phyloP scores from a whole-genome alignment of 805 yeast genomes.

The Candida loeiensis region DNA sequence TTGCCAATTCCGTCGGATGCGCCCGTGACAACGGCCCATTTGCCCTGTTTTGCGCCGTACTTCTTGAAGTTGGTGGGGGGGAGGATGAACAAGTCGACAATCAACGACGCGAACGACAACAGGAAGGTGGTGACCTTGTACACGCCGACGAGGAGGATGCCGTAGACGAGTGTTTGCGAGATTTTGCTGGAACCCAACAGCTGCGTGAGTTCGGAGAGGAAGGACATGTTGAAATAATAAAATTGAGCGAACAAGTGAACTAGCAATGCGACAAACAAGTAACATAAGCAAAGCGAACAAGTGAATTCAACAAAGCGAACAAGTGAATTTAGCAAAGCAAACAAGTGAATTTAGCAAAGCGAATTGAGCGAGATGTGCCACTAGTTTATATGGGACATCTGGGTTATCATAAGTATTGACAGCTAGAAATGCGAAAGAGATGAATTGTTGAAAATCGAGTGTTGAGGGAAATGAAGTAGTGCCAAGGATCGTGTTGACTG shows the following conservation, averaged over 20 bases:
- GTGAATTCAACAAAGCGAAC: background rate
- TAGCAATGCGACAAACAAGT: background rate
- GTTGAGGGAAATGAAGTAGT: too few species aligned
- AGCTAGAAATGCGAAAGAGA: too few species aligned
- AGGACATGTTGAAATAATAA: constrained; percentile 7
- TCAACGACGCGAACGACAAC: constrained; percentile 49
- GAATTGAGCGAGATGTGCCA: too few species aligned
- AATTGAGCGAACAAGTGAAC: constrained; percentile 1
- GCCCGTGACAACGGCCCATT: constrained; percentile 96
- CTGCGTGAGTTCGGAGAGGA: constrained; percentile 9
- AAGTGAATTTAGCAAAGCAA: background rate
- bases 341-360: background rate
- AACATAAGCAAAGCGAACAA: background rate
- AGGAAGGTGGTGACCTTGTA: constrained; percentile 50
- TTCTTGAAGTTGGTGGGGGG: constrained; percentile 57
- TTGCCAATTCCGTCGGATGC: constrained; percentile 98
- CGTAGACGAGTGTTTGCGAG: constrained; percentile 18
- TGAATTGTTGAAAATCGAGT: too few species aligned
- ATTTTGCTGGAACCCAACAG: constrained; percentile 12
- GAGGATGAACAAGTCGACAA: constrained; percentile 60
- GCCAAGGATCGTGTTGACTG: too few species aligned
- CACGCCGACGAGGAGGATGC: constrained; percentile 58
- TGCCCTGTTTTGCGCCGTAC: constrained; percentile 70
- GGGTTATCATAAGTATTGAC: too few species aligned
- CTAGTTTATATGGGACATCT: too few species aligned